A percentile compares a stretch with the other conserved stretches of the same genome.
Conservation (phyloP, 2,329 filamentous ascomycete genomes). For the Neonectria sp. region DNA sequence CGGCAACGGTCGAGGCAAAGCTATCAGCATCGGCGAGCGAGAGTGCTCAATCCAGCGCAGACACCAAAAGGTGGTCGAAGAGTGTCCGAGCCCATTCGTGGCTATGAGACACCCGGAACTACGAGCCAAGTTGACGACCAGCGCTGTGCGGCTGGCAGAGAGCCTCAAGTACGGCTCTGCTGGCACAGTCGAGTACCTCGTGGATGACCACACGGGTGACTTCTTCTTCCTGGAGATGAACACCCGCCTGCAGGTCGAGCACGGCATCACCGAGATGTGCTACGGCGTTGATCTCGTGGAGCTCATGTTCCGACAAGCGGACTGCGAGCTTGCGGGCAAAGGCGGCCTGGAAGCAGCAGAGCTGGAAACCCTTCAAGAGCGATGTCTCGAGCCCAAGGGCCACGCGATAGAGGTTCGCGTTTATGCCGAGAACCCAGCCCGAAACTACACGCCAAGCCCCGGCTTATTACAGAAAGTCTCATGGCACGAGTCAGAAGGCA, state of each 20-base stretch:
- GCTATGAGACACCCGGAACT: conserved; percentile 49
- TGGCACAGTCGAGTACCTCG: conserved; percentile 69
- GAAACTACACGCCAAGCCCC: conserved; percentile 71
- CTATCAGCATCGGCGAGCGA: conserved; percentile 67
- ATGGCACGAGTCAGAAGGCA: conserved; percentile 64
- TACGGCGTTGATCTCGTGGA: conserved; percentile 80
- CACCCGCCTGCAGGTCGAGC: conserved; percentile 81
- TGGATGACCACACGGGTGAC: conserved; percentile 72
- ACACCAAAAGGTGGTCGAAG: conserved; percentile 80
- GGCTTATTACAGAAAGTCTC: conserved; percentile 71
- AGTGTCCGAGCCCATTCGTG: conserved; percentile 76
- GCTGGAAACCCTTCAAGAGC: conserved; percentile 34
- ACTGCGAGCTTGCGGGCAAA: conserved; percentile 37
- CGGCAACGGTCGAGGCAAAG: conserved; percentile 68
- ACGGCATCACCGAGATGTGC: conserved; percentile 84
- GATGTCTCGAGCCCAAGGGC: conserved; percentile 39
- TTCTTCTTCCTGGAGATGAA: conserved; percentile 72
- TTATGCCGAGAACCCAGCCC: conserved; percentile 66
- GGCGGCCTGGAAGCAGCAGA: conserved; percentile 24
- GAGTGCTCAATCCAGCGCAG: conserved; percentile 78
- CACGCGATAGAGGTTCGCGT: conserved; percentile 55
- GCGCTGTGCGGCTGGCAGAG: conserved; percentile 29
- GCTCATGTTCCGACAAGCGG: conserved; percentile 55
- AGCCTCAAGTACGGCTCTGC: conserved; percentile 50
- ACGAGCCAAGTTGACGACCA: conserved; percentile 46